phyloP scores from a whole-genome alignment of 352 stramenopile genomes.

The Pythium graminicola region DNA sequence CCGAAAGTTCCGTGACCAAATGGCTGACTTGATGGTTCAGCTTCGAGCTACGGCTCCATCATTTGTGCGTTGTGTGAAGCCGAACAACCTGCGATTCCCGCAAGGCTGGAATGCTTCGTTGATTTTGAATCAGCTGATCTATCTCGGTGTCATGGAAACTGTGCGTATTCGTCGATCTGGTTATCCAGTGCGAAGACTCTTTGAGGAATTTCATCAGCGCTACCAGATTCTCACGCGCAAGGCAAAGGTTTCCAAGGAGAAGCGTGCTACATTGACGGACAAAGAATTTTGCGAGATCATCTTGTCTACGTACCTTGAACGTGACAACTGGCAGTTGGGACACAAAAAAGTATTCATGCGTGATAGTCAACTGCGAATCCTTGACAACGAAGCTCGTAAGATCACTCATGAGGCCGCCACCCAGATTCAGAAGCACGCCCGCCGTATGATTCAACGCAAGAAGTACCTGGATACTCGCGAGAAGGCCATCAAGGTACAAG shows the following conservation, averaged over 20 bases:
- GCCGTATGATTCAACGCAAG: slow-evolving; percentile 56
- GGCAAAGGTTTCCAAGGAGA: slow-evolving; percentile 43
- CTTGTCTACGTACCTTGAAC: slow-evolving; percentile 55
- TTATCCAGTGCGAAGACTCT: slow-evolving; percentile 81
- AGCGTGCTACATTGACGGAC: slow-evolving; percentile 47
- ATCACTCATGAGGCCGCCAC: slow-evolving; percentile 76
- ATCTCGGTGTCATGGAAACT: slow-evolving; percentile 87
- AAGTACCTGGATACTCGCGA: slow-evolving; percentile 53
- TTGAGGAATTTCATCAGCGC: slow-evolving; percentile 82
- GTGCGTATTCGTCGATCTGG: slow-evolving; percentile 84
- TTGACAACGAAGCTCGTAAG: slow-evolving; percentile 83
- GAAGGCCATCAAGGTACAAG: slow-evolving; percentile 63
- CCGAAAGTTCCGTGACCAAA: slow-evolving; percentile 88
- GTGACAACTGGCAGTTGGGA: slow-evolving; percentile 84
- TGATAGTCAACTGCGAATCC: slow-evolving; percentile 70
- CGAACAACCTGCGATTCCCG: slow-evolving; percentile 86
- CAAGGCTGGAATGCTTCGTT: slow-evolving; percentile 82
- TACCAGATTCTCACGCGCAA: slow-evolving; percentile 83
- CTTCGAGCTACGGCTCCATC: slow-evolving; percentile 75
- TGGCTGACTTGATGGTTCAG: slow-evolving; percentile 83
- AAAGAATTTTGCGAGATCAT: slow-evolving; percentile 84
- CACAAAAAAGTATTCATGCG: slow-evolving; percentile 88
- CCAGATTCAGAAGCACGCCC: slow-evolving; percentile 70
- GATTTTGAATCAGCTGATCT: slow-evolving; percentile 87
- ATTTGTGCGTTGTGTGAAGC: slow-evolving; percentile 91